phyloP scores from a whole-genome alignment of 208 protist genomes.

The Trypanosoma avium region DNA sequence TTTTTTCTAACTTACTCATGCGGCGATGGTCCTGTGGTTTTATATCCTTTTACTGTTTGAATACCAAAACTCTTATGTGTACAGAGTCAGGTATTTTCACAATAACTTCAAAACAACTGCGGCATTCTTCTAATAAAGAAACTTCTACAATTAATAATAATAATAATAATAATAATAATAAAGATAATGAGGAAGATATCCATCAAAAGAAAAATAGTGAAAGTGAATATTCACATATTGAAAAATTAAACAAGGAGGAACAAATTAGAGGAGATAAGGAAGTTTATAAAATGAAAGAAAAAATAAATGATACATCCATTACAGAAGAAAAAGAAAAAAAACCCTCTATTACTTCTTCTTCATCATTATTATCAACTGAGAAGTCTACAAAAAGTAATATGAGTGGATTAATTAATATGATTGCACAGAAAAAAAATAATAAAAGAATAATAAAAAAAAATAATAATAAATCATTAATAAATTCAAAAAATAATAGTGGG shows the following conservation, averaged over 20 bases:
- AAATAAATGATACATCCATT: not conserved
- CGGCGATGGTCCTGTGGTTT: slow-evolving; percentile 22
- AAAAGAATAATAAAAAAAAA: not conserved
- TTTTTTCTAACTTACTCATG: no score
- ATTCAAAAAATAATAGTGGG: not conserved
- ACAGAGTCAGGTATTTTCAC: not conserved
- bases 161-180: no score
- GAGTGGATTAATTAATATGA: slow-evolving; percentile 6
- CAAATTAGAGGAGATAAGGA: not conserved
- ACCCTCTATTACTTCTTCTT: not conserved
- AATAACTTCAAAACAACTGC: no score
- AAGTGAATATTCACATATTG: not conserved
- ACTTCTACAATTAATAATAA: no score
- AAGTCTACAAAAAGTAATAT: slow-evolving; percentile 1
- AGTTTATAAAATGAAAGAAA: not conserved
- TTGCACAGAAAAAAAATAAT: not conserved
- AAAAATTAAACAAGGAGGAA: not conserved
- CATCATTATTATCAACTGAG: no score
- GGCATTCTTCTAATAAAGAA: no score
- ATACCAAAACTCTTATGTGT: not conserved
- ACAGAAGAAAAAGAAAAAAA: not conserved
- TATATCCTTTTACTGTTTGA: not conserved
- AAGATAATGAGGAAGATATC: not conserved
- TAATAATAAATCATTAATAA: not conserved
- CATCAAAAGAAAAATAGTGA: not conserved